These are phyloP conservation scores for Fusarium coicis DNA, from an alignment of 2,329 filamentous ascomycete species.

Conservation along the genomic window DNA sequence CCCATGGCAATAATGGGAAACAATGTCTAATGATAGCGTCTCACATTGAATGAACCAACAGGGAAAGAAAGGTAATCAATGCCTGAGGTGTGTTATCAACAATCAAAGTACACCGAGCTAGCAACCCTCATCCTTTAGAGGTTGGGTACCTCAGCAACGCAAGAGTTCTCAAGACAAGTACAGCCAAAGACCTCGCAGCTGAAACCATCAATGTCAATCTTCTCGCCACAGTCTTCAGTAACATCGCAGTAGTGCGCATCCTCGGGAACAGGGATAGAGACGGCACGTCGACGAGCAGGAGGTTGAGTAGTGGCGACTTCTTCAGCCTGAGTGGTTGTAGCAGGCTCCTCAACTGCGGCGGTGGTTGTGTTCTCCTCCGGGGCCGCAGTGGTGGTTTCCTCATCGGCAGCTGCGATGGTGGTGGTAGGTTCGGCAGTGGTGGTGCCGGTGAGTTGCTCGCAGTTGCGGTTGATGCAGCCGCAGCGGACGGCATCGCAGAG, in stretches of 20 bases:
- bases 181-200: background rate
- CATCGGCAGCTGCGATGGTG: background rate
- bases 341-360: background rate
- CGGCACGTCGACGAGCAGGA: background rate
- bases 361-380: background rate
- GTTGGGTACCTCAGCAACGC: background rate
- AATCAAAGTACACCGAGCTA: background rate
- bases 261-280: background rate
- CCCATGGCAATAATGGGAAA: background rate
- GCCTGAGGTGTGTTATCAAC: background rate
- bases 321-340: background rate
- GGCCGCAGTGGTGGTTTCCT: background rate
- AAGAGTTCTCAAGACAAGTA: background rate
- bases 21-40: too few species aligned
- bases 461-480: conserved; percentile 1
- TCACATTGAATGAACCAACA: background rate
- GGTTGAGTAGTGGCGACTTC: too few species aligned
- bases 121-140: background rate
- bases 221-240: background rate
- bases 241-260: background rate
- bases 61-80: too few species aligned
- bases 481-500: conserved; percentile 1
- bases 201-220: background rate
- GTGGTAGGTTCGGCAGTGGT: background rate
- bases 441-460: background rate